phyloP scores from a whole-genome alignment of 768 basidiomycete species.

The Auricularia sp. region DNA sequence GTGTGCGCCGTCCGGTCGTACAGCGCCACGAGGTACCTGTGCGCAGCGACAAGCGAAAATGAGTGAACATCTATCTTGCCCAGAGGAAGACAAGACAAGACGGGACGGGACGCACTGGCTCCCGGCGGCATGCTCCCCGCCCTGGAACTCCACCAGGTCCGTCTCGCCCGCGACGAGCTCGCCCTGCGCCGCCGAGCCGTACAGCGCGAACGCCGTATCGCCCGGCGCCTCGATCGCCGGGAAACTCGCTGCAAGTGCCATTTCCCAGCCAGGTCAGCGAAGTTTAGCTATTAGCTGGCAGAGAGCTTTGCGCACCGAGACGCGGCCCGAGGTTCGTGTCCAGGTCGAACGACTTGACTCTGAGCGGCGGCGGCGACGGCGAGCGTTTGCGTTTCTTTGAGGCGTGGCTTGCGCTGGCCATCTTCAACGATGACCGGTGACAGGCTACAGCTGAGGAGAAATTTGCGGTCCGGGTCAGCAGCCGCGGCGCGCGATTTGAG shows the following conservation, averaged over 20 bases:
- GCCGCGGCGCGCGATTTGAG: too few species aligned
- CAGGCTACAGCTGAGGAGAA: too few species aligned
- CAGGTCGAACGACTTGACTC: background rate
- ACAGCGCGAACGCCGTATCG: conserved; percentile 53
- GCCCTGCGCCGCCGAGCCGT: conserved; percentile 28
- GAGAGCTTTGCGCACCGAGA: too few species aligned
- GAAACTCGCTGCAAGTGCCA: conserved; percentile 39
- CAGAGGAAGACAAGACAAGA: too few species aligned
- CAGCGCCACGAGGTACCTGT: conserved; percentile 75
- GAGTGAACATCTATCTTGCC: too few species aligned
- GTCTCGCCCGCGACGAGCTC: conserved; percentile 73
- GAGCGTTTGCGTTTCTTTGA: background rate
- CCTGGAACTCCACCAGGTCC: conserved; percentile 71
- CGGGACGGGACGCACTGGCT: conserved; percentile 20
- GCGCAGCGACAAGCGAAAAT: background rate
- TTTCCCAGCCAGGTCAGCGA: too few species aligned
- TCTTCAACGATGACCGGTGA: too few species aligned
- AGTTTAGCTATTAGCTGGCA: too few species aligned
- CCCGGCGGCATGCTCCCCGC: conserved; percentile 43
- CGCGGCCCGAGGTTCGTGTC: background rate
- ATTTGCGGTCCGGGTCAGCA: too few species aligned
- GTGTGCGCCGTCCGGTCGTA: conserved; percentile 67
- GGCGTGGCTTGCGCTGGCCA: background rate
- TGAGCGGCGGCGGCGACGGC: background rate
- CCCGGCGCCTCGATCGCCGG: conserved; percentile 52